Evolutionary conservation across 257 asterid species (phyloP).

Genomic region (Plantago elongata): DNA sequence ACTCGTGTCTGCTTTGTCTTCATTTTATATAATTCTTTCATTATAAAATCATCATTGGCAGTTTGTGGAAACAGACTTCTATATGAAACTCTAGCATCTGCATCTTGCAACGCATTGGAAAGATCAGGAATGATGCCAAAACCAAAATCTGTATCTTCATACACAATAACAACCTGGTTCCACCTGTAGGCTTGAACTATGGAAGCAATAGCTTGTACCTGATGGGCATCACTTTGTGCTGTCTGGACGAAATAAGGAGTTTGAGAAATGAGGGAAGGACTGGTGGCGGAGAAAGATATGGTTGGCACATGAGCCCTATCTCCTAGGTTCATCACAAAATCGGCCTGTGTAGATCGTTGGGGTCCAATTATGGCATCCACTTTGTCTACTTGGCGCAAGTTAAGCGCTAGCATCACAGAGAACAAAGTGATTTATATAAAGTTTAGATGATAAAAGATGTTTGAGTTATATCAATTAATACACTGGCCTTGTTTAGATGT

Average conservation of each 20-base stretch:
- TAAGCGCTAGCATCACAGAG: constrained; percentile 8
- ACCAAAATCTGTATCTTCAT: constrained; percentile 21
- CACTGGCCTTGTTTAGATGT: too few relatives aligned
- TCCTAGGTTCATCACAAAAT: constrained; percentile 23
- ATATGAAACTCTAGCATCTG: constrained; percentile 12
- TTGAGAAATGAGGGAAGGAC: neutral
- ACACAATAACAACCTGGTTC: constrained; percentile 19
- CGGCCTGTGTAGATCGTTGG: constrained; percentile 13
- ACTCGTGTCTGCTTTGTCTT: constrained; percentile 22
- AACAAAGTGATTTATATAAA: too few relatives aligned
- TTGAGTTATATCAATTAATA: too few relatives aligned
- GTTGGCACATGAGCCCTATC: constrained; percentile 22
- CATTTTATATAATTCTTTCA: constrained; percentile 15
- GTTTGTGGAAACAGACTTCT: constrained; percentile 15
- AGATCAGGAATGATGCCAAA: constrained; percentile 18
- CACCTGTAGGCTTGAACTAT: constrained; percentile 19
- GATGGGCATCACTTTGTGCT: constrained; percentile 6
- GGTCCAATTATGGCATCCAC: constrained; percentile 27
- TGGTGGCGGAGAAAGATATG: constrained; percentile 16
- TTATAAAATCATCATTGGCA: constrained; percentile 17
- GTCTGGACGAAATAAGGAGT: constrained; percentile 11
- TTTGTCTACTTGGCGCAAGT: constrained; percentile 20
- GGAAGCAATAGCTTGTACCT: constrained; percentile 16
- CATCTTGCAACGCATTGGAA: constrained; percentile 9
- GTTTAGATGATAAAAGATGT: too few relatives aligned